Conservation (phyloP, 306 rosid genomes). For the Inga oerstediana region DNA sequence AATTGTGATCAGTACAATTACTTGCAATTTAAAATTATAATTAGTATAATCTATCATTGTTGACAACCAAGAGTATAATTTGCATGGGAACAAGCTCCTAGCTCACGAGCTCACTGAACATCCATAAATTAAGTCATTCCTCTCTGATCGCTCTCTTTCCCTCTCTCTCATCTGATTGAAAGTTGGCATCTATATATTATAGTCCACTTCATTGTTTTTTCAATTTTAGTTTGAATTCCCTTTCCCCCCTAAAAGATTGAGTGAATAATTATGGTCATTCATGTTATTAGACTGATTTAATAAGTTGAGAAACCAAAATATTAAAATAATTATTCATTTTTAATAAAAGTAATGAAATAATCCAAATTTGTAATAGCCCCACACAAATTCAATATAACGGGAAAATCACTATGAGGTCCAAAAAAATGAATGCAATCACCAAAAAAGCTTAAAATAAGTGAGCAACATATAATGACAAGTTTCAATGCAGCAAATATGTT, state of each 20-base stretch:
- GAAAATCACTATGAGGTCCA: too few species aligned
- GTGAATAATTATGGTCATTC: too few species aligned
- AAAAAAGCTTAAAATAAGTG: too few species aligned
- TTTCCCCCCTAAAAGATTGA: not conserved
- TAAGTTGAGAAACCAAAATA: too few species aligned
- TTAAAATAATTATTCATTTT: not conserved
- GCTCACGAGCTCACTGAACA: conserved; percentile 52
- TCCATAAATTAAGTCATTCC: conserved; percentile 4
- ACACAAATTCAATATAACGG: too few species aligned
- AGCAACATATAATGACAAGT: too few species aligned
- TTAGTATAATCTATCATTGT: conserved; percentile 20
- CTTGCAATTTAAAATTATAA: conserved; percentile 11
- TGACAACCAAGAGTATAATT: conserved; percentile 58
- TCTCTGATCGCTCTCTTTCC: not conserved
- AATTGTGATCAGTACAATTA: conserved; percentile 20
- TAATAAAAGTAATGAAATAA: not conserved
- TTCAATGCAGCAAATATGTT: too few species aligned
- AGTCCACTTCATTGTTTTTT: not conserved
- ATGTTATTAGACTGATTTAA: too few species aligned
- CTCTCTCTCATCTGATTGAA: not conserved
- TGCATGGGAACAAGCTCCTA: conserved; percentile 52
- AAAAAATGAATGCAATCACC: too few species aligned
- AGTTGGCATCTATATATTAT: not conserved
- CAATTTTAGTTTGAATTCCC: not conserved
- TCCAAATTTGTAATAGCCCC: not conserved